A percentile compares a stretch with the other conserved stretches of the same genome.
Evolutionary conservation across 2,329 filamentous ascomycete genomes (phyloP).

Genomic region (Amauroascus niger): DNA sequence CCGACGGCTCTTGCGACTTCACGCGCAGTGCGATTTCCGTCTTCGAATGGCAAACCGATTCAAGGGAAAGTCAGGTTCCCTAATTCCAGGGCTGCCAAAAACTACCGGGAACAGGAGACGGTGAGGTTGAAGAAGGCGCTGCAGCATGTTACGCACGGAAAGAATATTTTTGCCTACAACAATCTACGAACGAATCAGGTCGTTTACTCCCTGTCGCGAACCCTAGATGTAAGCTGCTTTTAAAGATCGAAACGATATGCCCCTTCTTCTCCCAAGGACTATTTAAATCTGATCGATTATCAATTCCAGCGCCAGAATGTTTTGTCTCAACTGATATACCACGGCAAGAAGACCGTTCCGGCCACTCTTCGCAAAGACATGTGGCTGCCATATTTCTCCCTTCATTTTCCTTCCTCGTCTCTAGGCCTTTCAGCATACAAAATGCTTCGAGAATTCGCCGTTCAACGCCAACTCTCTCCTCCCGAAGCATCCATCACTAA

Average conservation of each 20-base stretch:
- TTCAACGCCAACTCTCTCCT: constrained; percentile 48
- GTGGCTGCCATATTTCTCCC: constrained; percentile 51
- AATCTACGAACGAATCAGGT: constrained; percentile 55
- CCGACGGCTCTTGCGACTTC: constrained; percentile 14
- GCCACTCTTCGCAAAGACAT: constrained; percentile 50
- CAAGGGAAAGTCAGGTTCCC: constrained; percentile 35
- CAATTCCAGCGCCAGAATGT: constrained; percentile 40
- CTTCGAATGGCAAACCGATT: constrained; percentile 24
- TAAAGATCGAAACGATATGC: background rate
- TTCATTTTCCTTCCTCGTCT: constrained; percentile 44
- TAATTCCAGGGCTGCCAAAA: constrained; percentile 36
- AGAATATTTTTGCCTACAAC: constrained; percentile 54
- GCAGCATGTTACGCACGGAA: constrained; percentile 42
- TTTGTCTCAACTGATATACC: constrained; percentile 50
- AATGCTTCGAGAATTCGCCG: constrained; percentile 51
- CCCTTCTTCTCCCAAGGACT: background rate
- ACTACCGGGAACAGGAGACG: constrained; percentile 30
- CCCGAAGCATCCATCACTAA: constrained; percentile 37
- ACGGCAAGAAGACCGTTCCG: constrained; percentile 55
- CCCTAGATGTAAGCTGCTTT: constrained; percentile 42
- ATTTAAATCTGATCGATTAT: background rate
- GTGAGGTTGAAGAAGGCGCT: constrained; percentile 38
- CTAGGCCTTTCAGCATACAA: constrained; percentile 48
- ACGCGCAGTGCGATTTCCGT: constrained; percentile 15
- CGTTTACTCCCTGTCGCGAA: constrained; percentile 51